phyloP scores from a whole-genome alignment of 2,329 filamentous ascomycete genomes.

The Eutypa lata region DNA sequence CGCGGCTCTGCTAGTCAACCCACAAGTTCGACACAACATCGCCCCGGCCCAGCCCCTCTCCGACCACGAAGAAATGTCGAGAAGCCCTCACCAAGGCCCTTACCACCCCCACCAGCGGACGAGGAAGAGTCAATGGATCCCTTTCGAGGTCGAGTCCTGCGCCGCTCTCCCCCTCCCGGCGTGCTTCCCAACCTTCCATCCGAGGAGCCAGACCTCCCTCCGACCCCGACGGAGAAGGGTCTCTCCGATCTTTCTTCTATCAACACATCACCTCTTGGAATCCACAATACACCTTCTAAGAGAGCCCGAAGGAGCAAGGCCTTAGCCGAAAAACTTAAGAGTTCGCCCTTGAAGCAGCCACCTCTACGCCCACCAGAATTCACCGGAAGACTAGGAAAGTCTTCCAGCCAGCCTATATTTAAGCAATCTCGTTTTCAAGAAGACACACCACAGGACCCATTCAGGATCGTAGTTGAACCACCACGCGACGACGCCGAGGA shows the following conservation, averaged over 20 bases:
- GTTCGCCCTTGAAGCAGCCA: conserved; percentile 48
- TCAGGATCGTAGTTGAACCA: conserved; percentile 14
- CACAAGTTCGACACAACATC: conserved; percentile 21
- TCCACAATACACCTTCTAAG: conserved; percentile 57
- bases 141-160: conserved; percentile 34
- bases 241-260: conserved; percentile 47
- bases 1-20: conserved; percentile 14
- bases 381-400: conserved; percentile 3
- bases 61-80: conserved; percentile 38
- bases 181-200: conserved; percentile 28
- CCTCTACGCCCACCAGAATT: conserved; percentile 27
- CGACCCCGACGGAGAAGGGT: conserved; percentile 48
- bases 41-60: conserved; percentile 31
- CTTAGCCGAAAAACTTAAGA: conserved; percentile 37
- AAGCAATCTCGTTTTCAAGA: conserved; percentile 6
- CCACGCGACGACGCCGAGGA: background rate
- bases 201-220: conserved; percentile 64
- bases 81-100: conserved; percentile 42
- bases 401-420: background rate
- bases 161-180: conserved; percentile 33
- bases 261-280: conserved; percentile 54
- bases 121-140: conserved; percentile 42
- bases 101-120: conserved; percentile 43
- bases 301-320: conserved; percentile 40
- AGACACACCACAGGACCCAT: conserved; percentile 8